Evolutionary conservation across 1,284 basidiomycete species (phyloP).

Genomic region (Uromyces viciae-fabae): DNA sequence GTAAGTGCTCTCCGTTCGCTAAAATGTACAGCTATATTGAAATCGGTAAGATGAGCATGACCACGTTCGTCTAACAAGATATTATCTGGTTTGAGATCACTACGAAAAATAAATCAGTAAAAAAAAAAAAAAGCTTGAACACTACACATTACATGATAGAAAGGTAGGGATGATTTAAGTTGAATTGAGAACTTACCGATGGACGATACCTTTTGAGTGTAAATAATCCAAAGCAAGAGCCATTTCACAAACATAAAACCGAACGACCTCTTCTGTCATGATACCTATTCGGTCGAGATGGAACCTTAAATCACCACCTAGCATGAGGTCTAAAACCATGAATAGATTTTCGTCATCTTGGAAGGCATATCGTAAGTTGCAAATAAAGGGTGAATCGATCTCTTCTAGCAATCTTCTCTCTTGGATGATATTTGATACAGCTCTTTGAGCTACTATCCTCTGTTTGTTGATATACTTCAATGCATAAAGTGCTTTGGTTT

Average conservation of each 20-base stretch:
- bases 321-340: conserved; percentile 93
- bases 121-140: no score
- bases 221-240: conserved; percentile 80
- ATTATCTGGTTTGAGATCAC: conserved; percentile 95
- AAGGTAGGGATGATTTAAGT: no score
- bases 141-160: no score
- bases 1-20: conserved; percentile 78
- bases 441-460: conserved; percentile 80
- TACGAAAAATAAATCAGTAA: conserved; percentile 57
- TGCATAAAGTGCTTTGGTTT: conserved; percentile 87
- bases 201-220: conserved; percentile 84
- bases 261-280: conserved; percentile 74
- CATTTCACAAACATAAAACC: conserved; percentile 87
- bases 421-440: conserved; percentile 93
- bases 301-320: conserved; percentile 89
- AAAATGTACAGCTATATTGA: conserved; percentile 97
- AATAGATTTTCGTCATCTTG: conserved; percentile 98
- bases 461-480: conserved; percentile 99
- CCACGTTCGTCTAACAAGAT: conserved; percentile 85
- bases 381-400: conserved; percentile 82
- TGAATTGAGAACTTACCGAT: conserved; percentile 65
- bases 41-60: conserved; percentile 94
- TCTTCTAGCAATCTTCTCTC: conserved; percentile 87
- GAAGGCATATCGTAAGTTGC: conserved; percentile 92
- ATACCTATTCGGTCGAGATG: conserved; percentile 76